Percentiles rank a stretch among this genome's conserved stretches.
phyloP scores from a whole-genome alignment of 768 basidiomycete genomes.

The Rubroboletus pulcherrimus region DNA sequence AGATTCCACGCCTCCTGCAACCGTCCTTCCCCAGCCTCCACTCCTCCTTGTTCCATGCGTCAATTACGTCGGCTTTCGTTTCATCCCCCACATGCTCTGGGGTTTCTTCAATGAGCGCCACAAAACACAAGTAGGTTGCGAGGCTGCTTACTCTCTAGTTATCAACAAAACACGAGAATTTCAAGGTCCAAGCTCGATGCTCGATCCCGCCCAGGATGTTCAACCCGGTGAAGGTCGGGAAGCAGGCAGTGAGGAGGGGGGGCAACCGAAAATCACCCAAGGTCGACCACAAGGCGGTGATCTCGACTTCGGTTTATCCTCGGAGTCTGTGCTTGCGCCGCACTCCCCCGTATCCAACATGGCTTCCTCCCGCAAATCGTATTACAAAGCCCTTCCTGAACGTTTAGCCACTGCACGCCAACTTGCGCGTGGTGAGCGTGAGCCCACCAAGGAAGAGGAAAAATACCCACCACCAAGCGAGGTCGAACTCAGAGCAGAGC shows the following conservation, averaged over 20 bases:
- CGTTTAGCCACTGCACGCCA: conserved; percentile 71
- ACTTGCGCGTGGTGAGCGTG: conserved; percentile 67
- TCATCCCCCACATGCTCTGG: conserved; percentile 87
- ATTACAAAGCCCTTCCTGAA: conserved; percentile 66
- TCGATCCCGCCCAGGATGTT: conserved; percentile 18
- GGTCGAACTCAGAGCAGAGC: conserved; percentile 82
- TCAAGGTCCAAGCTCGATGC: conserved; percentile 28
- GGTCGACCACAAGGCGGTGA: conserved; percentile 41
- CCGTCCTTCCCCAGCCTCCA: conserved; percentile 73
- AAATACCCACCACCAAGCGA: conserved; percentile 81
- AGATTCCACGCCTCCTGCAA: conserved; percentile 46
- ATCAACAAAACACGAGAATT: conserved; percentile 60
- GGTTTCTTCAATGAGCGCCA: conserved; percentile 88
- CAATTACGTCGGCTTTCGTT: conserved; percentile 75
- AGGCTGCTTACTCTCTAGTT: conserved; percentile 76
- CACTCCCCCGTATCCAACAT: conserved; percentile 59
- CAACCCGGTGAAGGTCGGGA: conserved; percentile 9
- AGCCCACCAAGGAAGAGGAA: conserved; percentile 82
- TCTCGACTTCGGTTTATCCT: conserved; percentile 67
- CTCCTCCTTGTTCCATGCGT: conserved; percentile 72
- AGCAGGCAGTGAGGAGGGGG: conserved; percentile 5
- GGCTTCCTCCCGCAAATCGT: conserved; percentile 66
- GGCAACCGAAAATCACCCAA: neutral
- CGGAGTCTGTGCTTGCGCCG: conserved; percentile 68
- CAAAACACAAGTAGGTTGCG: conserved; percentile 75